Evolutionary conservation across 2,329 filamentous ascomycete species (phyloP), one percentile per base, ranked within the genome.

Genomic region (Ambrosiella beaveri): DNA sequence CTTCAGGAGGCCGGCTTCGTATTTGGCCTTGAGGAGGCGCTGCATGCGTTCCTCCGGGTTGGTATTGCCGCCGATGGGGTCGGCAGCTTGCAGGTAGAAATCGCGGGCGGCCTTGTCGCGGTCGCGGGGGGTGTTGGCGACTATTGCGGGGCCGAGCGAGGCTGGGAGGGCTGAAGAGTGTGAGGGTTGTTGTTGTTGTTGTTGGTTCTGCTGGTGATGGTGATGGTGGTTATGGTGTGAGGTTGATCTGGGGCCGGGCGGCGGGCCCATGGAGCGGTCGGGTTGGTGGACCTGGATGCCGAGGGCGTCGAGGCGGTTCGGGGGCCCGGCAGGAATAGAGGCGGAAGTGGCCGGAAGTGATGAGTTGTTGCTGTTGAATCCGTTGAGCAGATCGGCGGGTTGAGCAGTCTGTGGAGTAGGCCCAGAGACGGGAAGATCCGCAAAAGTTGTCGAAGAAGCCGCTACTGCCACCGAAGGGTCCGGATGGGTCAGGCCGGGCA

Each of bases 21-120:
- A 94, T 70, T 98, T 98, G 62, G 93, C 93, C 68, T 86, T 87
- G 59, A 98, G 80, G 6, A 98, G 80, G 64, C 93, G 88, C 66
- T 91, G 86, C 87, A 98, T 95, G 61, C 93, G 85, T 69, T 95
- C 88, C 70, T 96, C 90, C 11, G 93, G 89, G 19, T 85, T 86
- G n/a, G 54, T 58, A 64, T 80, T 80, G 56, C 91, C 91, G 15
- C 56, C 58, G 5, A 88, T 88, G 1, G 93, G 93, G 68, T 98
- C 93, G 54, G 93, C 93, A 12, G 93, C 93, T 63, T 95, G 94
- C 71, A 97, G 85, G 71, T 96, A 97, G 71, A 96, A 98, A 68
- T 97, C 91, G 64, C 87, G 79, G 37, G 57, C 54, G 8, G 86
- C 75, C 69, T 82, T 82, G 65, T 93, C 87, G 68, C 81, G 82